Evolutionary conservation across 805 yeast species (phyloP), one percentile per base, ranked within the genome.

Genomic region (Hanseniaspora mollemarum): DNA sequence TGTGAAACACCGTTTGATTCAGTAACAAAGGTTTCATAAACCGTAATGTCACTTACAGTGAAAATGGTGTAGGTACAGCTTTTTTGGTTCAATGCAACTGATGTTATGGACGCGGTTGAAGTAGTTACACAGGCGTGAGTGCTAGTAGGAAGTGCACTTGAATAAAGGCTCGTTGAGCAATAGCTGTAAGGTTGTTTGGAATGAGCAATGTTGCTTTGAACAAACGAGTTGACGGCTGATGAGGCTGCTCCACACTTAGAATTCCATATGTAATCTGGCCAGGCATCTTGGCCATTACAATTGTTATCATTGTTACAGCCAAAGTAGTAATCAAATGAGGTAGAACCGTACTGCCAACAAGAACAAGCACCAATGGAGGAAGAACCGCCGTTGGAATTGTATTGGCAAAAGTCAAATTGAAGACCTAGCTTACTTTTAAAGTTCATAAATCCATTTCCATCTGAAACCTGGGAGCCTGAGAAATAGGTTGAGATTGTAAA

Each of bases 361-460:
- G 41, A 22, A 33, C 51, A 46, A 19, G 51, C 51, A 46, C 51
- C 51, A 18, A 28, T 35, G 4, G 44, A 24, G 12, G 40, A 22
- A 25, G 44, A 39, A n/a, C n/a, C n/a, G n/a, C n/a, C n/a, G n/a
- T n/a, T n/a, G 3, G 37, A 35, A 26, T 35, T 35, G 25, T 25
- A n/a, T 44, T 50, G 48, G 21, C 53, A 50, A 42, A 42, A 50
- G 26, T 50, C 53, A 32, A 50, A 50, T 33, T 50, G 53, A 10
- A 50, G 44, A 38, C 53, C 53, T 18, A 45, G 37, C 12, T 31
- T 18, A 6, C 31, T 28, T 16, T 41, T n/a, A 22, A 39, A 39
- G 21, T 31, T 10, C 24, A 39, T 32, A 24, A n/a, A 25, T 18
- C 26, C 43, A 5, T 9, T 5, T 8, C 24, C 6, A 2, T 21